Conservation (phyloP, 345 rosid genomes). For the Combretum micranthum region DNA sequence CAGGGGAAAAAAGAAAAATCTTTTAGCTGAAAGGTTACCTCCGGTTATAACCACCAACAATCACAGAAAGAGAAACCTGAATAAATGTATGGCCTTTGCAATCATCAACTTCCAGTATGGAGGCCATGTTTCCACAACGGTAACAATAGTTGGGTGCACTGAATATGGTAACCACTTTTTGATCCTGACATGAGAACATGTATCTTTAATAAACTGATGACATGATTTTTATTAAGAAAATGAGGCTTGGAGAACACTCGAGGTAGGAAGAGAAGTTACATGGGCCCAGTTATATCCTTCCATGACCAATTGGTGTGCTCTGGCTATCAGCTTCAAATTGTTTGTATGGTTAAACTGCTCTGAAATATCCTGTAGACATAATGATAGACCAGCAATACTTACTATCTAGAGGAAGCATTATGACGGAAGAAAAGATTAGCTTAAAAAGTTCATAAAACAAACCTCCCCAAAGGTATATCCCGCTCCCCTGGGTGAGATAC, state of each 20-base stretch:
- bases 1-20: constrained; percentile 3
- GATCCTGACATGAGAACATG: constrained; percentile 44
- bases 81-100: constrained; percentile 97
- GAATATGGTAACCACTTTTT: constrained; percentile 95
- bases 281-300: constrained; percentile 99
- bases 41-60: neutral
- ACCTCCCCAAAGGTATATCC: constrained; percentile 98
- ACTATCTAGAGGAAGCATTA: neutral
- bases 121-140: constrained; percentile 99
- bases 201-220: no score
- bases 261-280: no score
- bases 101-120: constrained; percentile 93
- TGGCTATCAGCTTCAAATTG: constrained; percentile 79
- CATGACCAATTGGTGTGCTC: constrained; percentile 97
- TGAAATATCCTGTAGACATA: constrained; percentile 73
- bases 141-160: no score
- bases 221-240: no score
- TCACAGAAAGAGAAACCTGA: constrained; percentile 46
- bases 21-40: neutral
- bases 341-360: constrained; percentile 94
- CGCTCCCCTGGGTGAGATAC: constrained; percentile 95
- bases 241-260: no score
- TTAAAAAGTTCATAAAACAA: no score
- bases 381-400: constrained; percentile 4
- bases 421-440: neutral